phyloP scores from a whole-genome alignment of 805 yeast genomes.

The Hermanozyma aechmeae region DNA sequence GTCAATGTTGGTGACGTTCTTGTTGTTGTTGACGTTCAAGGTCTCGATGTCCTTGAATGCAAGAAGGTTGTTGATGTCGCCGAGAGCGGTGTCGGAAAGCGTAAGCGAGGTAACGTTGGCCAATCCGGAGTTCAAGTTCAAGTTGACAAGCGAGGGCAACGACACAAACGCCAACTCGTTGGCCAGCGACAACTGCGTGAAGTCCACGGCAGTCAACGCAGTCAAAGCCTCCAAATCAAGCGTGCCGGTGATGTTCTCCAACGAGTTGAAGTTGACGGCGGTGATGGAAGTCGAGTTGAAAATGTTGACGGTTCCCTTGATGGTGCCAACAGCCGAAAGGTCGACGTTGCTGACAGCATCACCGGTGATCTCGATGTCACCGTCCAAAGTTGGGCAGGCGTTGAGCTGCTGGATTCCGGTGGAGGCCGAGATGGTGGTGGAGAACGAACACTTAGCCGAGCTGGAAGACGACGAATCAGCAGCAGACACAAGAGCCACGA shows the following conservation, averaged over 20 bases:
- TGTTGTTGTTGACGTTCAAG: conserved; percentile 34
- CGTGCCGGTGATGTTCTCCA: conserved; percentile 26
- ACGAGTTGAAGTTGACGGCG: conserved; percentile 19
- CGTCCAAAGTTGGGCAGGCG: conserved; percentile 34
- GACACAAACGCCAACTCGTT: conserved; percentile 25
- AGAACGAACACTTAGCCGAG: conserved; percentile 25
- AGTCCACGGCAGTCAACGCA: conserved; percentile 28
- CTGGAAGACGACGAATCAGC: conserved; percentile 5
- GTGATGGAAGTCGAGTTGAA: conserved; percentile 32
- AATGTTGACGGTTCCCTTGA: conserved; percentile 22
- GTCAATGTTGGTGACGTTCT: conserved; percentile 28
- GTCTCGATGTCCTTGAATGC: conserved; percentile 21
- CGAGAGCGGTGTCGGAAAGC: conserved; percentile 33
- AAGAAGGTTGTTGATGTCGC: conserved; percentile 22
- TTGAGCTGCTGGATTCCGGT: conserved; percentile 22
- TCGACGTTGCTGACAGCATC: conserved; percentile 20
- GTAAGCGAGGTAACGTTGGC: conserved; percentile 22
- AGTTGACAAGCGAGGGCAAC: conserved; percentile 31
- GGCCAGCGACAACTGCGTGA: conserved; percentile 20
- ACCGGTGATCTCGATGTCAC: conserved; percentile 28
- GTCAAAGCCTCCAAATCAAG: conserved; percentile 27
- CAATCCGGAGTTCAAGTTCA: conserved; percentile 28
- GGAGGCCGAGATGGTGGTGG: conserved; percentile 31
- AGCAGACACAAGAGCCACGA: conserved; percentile 6
- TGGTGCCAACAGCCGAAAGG: conserved; percentile 18